phyloP scores from a whole-genome alignment of 306 rosid species.

The Comarum palustre region DNA sequence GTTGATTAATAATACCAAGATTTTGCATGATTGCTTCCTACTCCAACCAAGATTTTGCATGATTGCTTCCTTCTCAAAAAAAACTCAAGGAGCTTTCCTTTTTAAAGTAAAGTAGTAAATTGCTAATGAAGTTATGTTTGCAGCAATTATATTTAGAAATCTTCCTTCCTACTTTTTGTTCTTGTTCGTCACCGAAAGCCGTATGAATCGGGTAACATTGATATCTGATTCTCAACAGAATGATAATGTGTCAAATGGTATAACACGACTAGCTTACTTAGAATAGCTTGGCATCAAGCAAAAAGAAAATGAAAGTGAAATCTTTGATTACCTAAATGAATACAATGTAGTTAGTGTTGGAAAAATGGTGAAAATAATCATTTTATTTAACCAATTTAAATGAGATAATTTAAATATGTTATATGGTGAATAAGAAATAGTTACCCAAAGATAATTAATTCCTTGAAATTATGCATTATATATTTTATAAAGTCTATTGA shows the following conservation, averaged over 20 bases:
- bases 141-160: not conserved
- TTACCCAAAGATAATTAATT: too few relatives aligned
- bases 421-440: too few relatives aligned
- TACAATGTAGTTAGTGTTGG: not conserved
- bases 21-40: not conserved
- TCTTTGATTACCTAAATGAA: not conserved
- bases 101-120: not conserved
- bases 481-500: too few relatives aligned
- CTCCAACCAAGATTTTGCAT: not conserved
- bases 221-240: not conserved
- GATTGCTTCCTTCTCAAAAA: not conserved
- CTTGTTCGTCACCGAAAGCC: not conserved
- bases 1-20: not conserved
- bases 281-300: not conserved
- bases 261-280: not conserved
- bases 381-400: too few relatives aligned
- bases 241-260: not conserved
- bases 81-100: not conserved
- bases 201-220: not conserved
- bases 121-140: not conserved
- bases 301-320: not conserved
- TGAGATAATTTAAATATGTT: too few relatives aligned
- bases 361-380: too few relatives aligned
- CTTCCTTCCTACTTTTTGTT: not conserved
- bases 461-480: too few relatives aligned